Evolutionary conservation across 192 early-diverging fungal genomes (phyloP), one percentile per base, ranked within the genome.

Genomic region (Coemansia erecta): DNA sequence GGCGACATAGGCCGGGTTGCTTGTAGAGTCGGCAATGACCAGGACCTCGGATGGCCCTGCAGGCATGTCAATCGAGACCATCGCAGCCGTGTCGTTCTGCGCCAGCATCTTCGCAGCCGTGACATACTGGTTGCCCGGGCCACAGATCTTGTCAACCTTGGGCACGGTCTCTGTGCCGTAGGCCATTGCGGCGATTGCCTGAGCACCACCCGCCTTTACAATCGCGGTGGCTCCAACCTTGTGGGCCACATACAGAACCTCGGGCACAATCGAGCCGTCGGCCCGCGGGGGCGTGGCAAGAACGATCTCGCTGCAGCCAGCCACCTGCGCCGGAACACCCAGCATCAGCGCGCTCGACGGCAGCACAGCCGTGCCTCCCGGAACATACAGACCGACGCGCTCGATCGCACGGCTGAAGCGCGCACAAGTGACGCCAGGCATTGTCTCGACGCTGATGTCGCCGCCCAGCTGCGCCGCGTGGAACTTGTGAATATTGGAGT

Each of bases 101-200:
- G 88, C 89, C 50, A 91, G 59, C 94, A 99, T 97, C 83, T 99
- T 99, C 58, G 97, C 95, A 6, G 95, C 94, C 3, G 97, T 99
- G n/a, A 99, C 97, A 72, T 93, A 99, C 77, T 99, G 97, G 77
- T 99, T 99, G 40, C 97, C 97, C 9, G 97, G 97, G 26, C 97
- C 97, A 78, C 94, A 98, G 73, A 99, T 99, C 87, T 99, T 99
- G 77, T 99, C 97, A 9, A 98, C 97, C 80, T 99, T 99, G 53
- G 96, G 94, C 42, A 97, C 89, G 0, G 84, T 84, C 67, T 92
- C 88, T 4, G 97, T 99, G 39, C 97, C 97, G 64, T 97, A 98
- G n/a, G 97, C 97, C 90, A 99, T 91, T 10, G 95, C 95, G 18
- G 94, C 97, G 43, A 99, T 90, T 6, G 96, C 97, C 72, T 99